A percentile compares a stretch with the other conserved stretches of the same genome.
These are phyloP conservation scores for Vanderwaltozyma yarrowii DNA, from an alignment of 805 yeast species.

Conservation along the genomic window DNA sequence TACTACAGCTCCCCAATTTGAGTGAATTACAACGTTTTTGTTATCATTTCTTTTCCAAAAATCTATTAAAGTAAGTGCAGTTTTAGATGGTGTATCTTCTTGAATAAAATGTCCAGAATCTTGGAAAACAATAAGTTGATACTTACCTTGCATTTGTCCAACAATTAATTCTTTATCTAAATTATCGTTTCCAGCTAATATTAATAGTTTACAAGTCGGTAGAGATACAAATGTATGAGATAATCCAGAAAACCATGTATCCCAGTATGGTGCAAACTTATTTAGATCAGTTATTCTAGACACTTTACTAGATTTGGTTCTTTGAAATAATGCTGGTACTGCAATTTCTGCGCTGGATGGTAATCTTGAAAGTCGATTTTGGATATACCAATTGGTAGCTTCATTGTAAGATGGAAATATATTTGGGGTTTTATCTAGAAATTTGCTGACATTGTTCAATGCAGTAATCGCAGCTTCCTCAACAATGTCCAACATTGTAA, in stretches of 20 bases:
- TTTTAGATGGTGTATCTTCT: slow-evolving; percentile 71
- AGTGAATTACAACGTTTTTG: slow-evolving; percentile 26
- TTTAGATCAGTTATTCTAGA: slow-evolving; percentile 59
- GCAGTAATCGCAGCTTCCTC: slow-evolving; percentile 84
- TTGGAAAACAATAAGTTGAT: slow-evolving; percentile 74
- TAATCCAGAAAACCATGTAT: slow-evolving; percentile 66
- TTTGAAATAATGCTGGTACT: slow-evolving; percentile 57
- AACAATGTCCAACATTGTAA: slow-evolving; percentile 80
- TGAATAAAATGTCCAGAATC: slow-evolving; percentile 92
- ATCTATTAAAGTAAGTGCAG: slow-evolving; percentile 44
- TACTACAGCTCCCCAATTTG: slow-evolving; percentile 40
- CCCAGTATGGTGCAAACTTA: slow-evolving; percentile 63
- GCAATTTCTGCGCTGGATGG: slow-evolving; percentile 57
- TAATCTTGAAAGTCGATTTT: slow-evolving; percentile 43
- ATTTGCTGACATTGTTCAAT: slow-evolving; percentile 53
- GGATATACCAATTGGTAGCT: slow-evolving; percentile 81
- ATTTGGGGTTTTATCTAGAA: slow-evolving; percentile 55
- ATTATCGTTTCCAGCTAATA: slow-evolving; percentile 83
- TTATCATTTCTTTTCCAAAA: slow-evolving; percentile 36
- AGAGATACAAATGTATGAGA: slow-evolving; percentile 43
- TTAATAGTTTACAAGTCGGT: slow-evolving; percentile 55
- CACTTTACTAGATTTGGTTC: slow-evolving; percentile 17
- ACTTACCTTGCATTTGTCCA: slow-evolving; percentile 98
- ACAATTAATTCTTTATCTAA: slow-evolving; percentile 77
- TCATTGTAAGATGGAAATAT: slow-evolving; percentile 40